Evolutionary conservation across 306 rosid genomes (phyloP), one percentile per base, ranked within the genome.

Genomic region (Leucaena leucocephala): DNA sequence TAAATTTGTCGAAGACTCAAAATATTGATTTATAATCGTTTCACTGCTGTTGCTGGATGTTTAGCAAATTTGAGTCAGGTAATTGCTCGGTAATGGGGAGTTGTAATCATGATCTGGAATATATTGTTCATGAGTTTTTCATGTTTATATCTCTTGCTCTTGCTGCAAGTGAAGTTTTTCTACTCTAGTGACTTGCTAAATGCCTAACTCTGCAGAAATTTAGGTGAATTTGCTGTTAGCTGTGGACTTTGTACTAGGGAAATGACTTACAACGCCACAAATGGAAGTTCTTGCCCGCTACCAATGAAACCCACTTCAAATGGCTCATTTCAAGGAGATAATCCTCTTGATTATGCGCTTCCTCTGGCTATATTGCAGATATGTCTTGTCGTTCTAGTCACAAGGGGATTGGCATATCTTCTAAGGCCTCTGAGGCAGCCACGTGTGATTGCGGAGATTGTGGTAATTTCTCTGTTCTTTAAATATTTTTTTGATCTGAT

Each of bases 241-340:
- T 22, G 74, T 65, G 70, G 71, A 55, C 38, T 82, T 66, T 7
- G 43, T 8, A 36, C 15, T 6, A 76, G 59, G 16, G 58, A 74
- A 81, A 93, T 93, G 97, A 65, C 80, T 80, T 66, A 83, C 10
- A 89, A 86, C 45, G 71, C 68, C 22, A 75, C 89, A 19, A 80
- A 64, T 34, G 84, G 57, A 72, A 68, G 58, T 42, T 39, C 33
- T 57, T 94, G 92, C 72, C 85, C 89, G 1, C 17, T 80, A 59
- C 92, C 89, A 1, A 92, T 91, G 97, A 91, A 89, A 76, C 65
- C 97, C 5, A 86, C 98, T 34, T 95, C 98, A 50, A 91, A 92
- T 40, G 98, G 98, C 7, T 77, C 10, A 57, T 90, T 95, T 75
- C 97, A 92, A 77, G 97, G 98, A 59, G 96, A 95, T 82, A 48